A percentile compares a stretch with the other conserved stretches of the same genome.
Evolutionary conservation across 116 monocot genomes (phyloP).

Genomic region (Iris pallida): DNA sequence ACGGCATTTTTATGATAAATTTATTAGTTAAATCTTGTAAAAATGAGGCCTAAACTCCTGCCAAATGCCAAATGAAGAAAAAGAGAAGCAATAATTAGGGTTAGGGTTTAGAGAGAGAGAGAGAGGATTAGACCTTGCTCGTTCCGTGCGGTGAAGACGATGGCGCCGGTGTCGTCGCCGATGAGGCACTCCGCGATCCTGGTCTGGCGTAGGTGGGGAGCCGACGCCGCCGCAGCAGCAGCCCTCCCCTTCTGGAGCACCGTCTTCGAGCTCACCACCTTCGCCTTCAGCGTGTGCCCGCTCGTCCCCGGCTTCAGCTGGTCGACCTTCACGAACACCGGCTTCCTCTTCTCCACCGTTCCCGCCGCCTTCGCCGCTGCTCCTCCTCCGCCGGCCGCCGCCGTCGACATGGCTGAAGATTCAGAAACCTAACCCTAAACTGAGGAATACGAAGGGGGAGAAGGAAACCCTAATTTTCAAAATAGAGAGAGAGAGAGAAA

Average conservation of each 20-base stretch:
- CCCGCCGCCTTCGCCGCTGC: background rate
- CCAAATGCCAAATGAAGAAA: no score
- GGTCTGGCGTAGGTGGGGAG: slow-evolving; percentile 18
- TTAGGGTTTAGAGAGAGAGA: no score
- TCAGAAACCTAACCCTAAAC: no score
- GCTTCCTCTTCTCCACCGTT: slow-evolving; percentile 26
- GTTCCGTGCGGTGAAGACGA: slow-evolving; percentile 32
- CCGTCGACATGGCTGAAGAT: background rate
- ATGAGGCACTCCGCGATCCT: slow-evolving; percentile 27
- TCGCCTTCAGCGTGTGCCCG: slow-evolving; percentile 33
- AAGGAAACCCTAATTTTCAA: no score
- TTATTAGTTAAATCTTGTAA: background rate
- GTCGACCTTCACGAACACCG: slow-evolving; percentile 39
- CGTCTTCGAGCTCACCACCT: slow-evolving; percentile 25
- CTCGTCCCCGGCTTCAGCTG: slow-evolving; percentile 37
- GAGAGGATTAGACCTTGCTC: slow-evolving; percentile 18
- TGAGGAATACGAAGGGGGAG: no score
- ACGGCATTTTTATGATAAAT: background rate
- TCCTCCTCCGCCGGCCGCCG: background rate
- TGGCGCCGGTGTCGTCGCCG: slow-evolving; percentile 28
- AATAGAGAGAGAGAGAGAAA: no score
- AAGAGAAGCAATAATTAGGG: background rate
- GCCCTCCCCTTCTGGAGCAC: slow-evolving; percentile 26
- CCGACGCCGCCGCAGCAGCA: background rate
- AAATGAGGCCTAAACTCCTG: background rate